phyloP scores from a whole-genome alignment of 2,329 filamentous ascomycete genomes.

The Phaeoacremonium minimum region DNA sequence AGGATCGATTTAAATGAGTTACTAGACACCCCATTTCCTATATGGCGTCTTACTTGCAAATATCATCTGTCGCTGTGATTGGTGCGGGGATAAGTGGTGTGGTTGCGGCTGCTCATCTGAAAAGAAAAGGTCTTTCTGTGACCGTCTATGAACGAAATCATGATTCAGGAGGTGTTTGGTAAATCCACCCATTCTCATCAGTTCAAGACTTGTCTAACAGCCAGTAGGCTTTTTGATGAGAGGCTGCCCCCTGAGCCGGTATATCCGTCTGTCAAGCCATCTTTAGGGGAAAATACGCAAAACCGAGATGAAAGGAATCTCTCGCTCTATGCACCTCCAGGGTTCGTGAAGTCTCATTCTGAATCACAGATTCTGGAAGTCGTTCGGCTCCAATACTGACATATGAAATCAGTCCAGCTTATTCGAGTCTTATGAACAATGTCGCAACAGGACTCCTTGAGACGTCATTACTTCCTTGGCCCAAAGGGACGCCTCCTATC shows the following conservation, averaged over 20 bases:
- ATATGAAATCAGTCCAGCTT: conserved; percentile 52
- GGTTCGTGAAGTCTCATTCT: conserved; percentile 16
- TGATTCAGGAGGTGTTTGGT: conserved; percentile 31
- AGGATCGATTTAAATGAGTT: no score
- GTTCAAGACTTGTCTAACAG: no score
- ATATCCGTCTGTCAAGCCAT: conserved; percentile 25
- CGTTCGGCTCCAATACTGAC: no score
- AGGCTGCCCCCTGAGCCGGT: conserved; percentile 20
- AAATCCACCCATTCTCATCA: no score
- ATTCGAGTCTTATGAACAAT: conserved; percentile 64
- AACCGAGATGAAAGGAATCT: conserved; percentile 2
- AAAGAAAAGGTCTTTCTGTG: conserved; percentile 26
- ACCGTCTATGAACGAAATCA: conserved; percentile 30
- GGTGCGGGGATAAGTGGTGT: conserved; percentile 36
- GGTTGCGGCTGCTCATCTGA: conserved; percentile 28
- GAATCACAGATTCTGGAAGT: no score
- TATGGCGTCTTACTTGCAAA: background rate
- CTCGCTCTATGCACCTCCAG: conserved; percentile 38
- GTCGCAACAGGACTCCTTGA: conserved; percentile 58
- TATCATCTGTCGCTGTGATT: conserved; percentile 26
- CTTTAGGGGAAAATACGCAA: conserved; percentile 18
- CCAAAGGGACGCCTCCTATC: conserved; percentile 53
- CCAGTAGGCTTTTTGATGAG: conserved; percentile 20
- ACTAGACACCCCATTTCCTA: no score
- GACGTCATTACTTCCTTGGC: conserved; percentile 45